Base-by-base conservation (phyloP, 192 early-diverging fungal species). In the Chytriomyces sp. region DNA sequence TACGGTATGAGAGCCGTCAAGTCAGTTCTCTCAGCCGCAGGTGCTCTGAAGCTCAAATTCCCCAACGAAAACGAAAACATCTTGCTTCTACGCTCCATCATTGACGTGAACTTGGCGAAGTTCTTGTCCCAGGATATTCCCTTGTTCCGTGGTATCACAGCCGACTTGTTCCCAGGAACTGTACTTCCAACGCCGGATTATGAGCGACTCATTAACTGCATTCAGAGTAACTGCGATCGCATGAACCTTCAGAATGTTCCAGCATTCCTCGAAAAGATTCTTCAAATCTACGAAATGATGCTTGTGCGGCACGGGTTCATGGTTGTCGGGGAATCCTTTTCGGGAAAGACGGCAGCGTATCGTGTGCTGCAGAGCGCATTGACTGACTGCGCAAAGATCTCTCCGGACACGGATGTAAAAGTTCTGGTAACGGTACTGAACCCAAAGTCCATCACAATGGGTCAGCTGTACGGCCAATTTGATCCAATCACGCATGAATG, bases 211-310 rank as follows among this genome's bases (percentile, higher is more conserved):
- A 87, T 82, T 45, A 81, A 77, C 50, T 75, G 82, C 66, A 81
- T 89, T 49, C 66, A 82, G 45, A 66, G 47, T 47, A 80, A 80
- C 62, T 89, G 88, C 57, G 70, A 80, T 53, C 50, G 68, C 11
- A 73, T 84, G 76, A 89, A 89, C 62, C 63, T 89, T 18, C 88
- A 89, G 70, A 77, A 79, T 28, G 85, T 89, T 24, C 85, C 88
- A 0, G 83, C 85, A 35, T 89, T 89, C 67, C 47, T 86, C 28
- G 88, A 89, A 75, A 89, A 89, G 74, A 80, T 87, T 45, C 76
- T 89, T 13, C 88, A 89, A 76, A 79, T 89, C 11, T 89, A 89
- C 68, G 88, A 89, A 79, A 89, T 89, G 88, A 89, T 89, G 88
- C 72, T 89, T 16, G 88, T 89, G 7, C 72, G 88, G 23, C 88